Evolutionary conservation across 305 asterid genomes (phyloP), one percentile per base, ranked within the genome.

Genomic region (Rubia peregrina): DNA sequence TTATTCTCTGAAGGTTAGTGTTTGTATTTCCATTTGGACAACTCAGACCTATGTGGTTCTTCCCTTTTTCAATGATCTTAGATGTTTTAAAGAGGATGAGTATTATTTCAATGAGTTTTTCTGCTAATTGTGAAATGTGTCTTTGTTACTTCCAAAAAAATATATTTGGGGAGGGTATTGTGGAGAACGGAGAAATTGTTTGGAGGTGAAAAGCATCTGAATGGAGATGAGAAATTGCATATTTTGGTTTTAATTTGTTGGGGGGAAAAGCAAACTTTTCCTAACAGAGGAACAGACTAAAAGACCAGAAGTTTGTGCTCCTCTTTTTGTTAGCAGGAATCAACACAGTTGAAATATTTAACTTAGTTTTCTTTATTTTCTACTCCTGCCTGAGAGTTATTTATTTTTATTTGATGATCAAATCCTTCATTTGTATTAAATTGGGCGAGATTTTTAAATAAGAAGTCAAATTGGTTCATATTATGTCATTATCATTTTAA

Each of bases 1-100:
- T 73, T 95, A 91, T 78, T 84, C 89, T 86, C 61, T 67, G 68
- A 91, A 87, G 96, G 96, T 91, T 74, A 7, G 76, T 75, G 43
- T 21, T 66, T 78, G 69, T 74, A 53, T 77, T 74, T 73, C 71
- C 64, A 57, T 42, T 22, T 38, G 43, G 40, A 46, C 66, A 72
- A 49, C 68, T 48, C 19, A 7, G 68, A 17, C 60, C 59, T 19
- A 38, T 42, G 41, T 69, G 53, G 40, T 55, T 55, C 72, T 38
- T 53, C 53, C 33, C 43, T 5, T 51, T 42, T 26, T 57, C 0
- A 8, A 69, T 53, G 43, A 21, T 67, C 55, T 6, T 24, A 55
- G 6, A 40, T 69, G 10, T 40, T 38, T 60, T 69, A 21, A 38
- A 53, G 40, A 12, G 73, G 42, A 24, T 19, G 21, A 8, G 21